Evolutionary conservation across 192 early-diverging fungal species (phyloP).

Genomic region (Mortierella alpina): DNA sequence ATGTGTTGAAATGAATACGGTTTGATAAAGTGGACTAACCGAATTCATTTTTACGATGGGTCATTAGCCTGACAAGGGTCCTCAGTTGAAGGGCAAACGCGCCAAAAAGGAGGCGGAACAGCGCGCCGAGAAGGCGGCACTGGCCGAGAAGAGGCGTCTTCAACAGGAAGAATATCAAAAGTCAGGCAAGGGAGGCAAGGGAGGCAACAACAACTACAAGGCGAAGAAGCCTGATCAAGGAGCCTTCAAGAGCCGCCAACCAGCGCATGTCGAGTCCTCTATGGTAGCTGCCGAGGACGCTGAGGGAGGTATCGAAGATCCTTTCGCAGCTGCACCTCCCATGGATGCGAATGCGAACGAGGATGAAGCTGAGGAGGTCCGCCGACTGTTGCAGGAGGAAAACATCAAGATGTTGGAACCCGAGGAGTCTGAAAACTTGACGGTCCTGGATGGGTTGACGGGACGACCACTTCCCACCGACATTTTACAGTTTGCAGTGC

Average conservation of each 20-base stretch:
- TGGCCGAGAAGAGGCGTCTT: slow-evolving; percentile 47
- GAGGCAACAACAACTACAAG: slow-evolving; percentile 33
- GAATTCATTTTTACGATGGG: not conserved
- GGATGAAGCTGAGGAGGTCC: slow-evolving; percentile 59
- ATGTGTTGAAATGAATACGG: not conserved
- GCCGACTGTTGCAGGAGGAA: slow-evolving; percentile 67
- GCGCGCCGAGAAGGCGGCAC: slow-evolving; percentile 52
- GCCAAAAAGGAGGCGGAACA: slow-evolving; percentile 68
- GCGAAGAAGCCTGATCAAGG: slow-evolving; percentile 25
- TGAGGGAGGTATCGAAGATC: not conserved
- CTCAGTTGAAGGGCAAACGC: slow-evolving; percentile 80
- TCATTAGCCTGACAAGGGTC: slow-evolving; percentile 69
- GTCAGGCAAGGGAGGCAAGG: slow-evolving; percentile 22
- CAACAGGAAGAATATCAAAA: slow-evolving; percentile 32
- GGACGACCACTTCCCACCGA: slow-evolving; percentile 82
- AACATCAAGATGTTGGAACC: slow-evolving; percentile 66
- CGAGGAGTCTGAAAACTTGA: slow-evolving; percentile 65
- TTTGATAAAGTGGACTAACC: not conserved
- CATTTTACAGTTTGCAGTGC: slow-evolving; percentile 84
- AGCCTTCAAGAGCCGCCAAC: not conserved
- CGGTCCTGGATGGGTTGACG: slow-evolving; percentile 85
- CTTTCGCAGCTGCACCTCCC: slow-evolving; percentile 8
- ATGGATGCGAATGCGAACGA: slow-evolving; percentile 22
- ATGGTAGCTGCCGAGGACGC: not conserved
- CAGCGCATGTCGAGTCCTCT: not conserved